phyloP scores from a whole-genome alignment of 176 grass and related monocot genomes.

The Oryza brachyantha region DNA sequence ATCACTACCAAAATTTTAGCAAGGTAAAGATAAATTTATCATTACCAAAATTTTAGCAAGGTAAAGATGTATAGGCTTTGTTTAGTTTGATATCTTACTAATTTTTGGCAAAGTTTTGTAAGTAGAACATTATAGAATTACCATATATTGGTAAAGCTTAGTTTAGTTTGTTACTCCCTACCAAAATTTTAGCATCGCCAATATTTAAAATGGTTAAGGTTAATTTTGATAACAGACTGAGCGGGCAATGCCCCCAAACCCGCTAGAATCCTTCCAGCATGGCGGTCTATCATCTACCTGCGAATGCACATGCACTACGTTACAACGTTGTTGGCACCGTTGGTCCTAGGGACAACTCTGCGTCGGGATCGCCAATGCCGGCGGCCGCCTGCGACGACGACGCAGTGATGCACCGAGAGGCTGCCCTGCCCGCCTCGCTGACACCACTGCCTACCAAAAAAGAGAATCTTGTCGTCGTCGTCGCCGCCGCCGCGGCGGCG shows the following conservation, averaged over 20 bases:
- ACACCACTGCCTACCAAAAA: background rate
- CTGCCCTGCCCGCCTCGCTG: background rate
- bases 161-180: too few species aligned
- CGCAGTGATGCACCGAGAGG: background rate
- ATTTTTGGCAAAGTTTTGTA: too few species aligned
- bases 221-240: too few species aligned
- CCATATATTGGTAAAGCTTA: too few species aligned
- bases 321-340: background rate
- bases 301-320: background rate
- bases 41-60: too few species aligned
- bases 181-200: too few species aligned
- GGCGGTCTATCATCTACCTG: background rate
- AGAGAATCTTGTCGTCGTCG: background rate
- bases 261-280: background rate
- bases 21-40: too few species aligned
- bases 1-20: too few species aligned
- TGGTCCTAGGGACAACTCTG: background rate
- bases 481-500: background rate
- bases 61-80: too few species aligned
- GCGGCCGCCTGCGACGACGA: background rate
- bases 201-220: too few species aligned
- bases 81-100: too few species aligned
- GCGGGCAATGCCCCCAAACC: slow-evolving; percentile 6
- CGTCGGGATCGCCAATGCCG: background rate
- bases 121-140: too few species aligned